These are phyloP conservation scores for Claviceps purpurea DNA, from an alignment of 2,329 filamentous ascomycete species.

Conservation along the genomic window DNA sequence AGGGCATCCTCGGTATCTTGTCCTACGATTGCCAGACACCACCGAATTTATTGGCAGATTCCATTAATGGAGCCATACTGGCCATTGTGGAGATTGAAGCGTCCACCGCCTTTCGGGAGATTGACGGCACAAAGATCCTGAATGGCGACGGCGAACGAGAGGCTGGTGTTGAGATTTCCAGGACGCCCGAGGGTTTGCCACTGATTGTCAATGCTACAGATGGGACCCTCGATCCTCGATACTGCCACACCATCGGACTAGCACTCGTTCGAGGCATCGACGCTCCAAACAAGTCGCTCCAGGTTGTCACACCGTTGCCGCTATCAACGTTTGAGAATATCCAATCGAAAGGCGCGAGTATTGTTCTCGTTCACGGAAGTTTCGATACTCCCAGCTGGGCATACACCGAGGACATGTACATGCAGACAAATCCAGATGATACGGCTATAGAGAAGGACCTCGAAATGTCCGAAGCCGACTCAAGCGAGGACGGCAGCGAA, in stretches of 20 bases:
- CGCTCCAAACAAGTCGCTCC: constrained; percentile 34
- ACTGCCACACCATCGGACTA: constrained; percentile 47
- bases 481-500: constrained; percentile 16
- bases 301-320: constrained; percentile 51
- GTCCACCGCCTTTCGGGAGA: constrained; percentile 30
- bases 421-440: constrained; percentile 19
- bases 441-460: constrained; percentile 16
- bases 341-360: constrained; percentile 27
- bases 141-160: background rate
- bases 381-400: constrained; percentile 59
- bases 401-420: constrained; percentile 49
- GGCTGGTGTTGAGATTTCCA: constrained; percentile 5
- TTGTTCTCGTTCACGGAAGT: constrained; percentile 54
- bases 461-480: constrained; percentile 22
- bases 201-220: constrained; percentile 43
- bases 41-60: constrained; percentile 43
- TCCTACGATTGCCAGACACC: constrained; percentile 53
- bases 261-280: constrained; percentile 62
- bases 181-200: constrained; percentile 41
- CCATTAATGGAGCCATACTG: constrained; percentile 58
- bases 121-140: constrained; percentile 5
- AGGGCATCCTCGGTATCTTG: constrained; percentile 50
- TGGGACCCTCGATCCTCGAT: constrained; percentile 44
- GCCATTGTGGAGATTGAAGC: constrained; percentile 51
- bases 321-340: constrained; percentile 25